Evolutionary conservation across 306 rosid species (phyloP).

Genomic region (Hippophae gyantsensis): DNA sequence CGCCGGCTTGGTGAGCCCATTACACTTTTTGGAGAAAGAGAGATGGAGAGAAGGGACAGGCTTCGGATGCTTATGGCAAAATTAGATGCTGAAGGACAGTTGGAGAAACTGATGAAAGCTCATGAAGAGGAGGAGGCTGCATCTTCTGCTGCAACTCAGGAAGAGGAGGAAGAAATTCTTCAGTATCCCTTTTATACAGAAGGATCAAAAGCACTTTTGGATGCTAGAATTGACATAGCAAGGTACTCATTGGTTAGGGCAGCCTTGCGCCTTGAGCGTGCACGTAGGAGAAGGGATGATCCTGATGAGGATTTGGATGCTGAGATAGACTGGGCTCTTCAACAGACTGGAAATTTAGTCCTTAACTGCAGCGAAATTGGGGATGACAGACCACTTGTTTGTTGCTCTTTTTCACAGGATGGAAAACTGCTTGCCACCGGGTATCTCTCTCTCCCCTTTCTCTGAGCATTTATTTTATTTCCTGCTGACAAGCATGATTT

Average conservation of each 20-base stretch:
- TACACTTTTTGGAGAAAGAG: conserved; percentile 85
- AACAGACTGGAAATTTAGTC: conserved; percentile 55
- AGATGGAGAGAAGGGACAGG: conserved; percentile 91
- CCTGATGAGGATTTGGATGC: conserved; percentile 93
- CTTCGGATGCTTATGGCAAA: conserved; percentile 66
- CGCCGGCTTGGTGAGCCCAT: conserved; percentile 87
- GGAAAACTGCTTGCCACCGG: conserved; percentile 74
- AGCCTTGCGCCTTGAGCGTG: conserved; percentile 65
- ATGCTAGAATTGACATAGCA: conserved; percentile 66
- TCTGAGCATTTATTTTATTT: no score
- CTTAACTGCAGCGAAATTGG: conserved; percentile 91
- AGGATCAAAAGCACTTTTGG: conserved; percentile 57
- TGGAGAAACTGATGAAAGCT: conserved; percentile 77
- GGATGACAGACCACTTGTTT: conserved; percentile 88
- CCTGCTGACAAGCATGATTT: no score
- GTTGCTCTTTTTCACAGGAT: conserved; percentile 74
- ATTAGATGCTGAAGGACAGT: conserved; percentile 75
- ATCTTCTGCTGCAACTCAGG: conserved; percentile 48
- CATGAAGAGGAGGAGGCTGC: conserved; percentile 83
- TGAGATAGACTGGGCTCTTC: conserved; percentile 70
- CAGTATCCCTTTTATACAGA: conserved; percentile 84
- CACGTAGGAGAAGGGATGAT: conserved; percentile 71
- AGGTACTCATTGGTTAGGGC: conserved; percentile 55
- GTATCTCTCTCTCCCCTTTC: conserved; percentile 20
- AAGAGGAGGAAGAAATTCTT: conserved; percentile 53